phyloP scores from a whole-genome alignment of 306 rosid genomes.

The Rosa multiflora region DNA sequence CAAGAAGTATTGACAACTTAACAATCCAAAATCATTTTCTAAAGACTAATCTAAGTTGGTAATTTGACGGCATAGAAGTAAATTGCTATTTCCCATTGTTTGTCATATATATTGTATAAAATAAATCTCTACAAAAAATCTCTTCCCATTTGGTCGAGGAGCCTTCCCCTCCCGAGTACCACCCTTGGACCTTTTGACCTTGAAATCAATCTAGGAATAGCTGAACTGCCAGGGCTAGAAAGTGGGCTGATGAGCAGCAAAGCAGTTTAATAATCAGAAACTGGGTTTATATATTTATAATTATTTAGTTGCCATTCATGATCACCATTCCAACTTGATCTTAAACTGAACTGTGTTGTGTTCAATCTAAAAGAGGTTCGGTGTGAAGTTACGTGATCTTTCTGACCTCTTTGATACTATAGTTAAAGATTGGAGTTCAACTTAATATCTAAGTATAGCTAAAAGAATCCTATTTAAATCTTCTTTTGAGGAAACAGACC shows the following conservation, averaged over 20 bases:
- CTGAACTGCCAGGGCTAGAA: neutral
- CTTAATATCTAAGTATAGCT: no score
- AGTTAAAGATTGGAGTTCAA: no score
- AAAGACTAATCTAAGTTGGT: neutral
- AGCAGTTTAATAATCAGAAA: constrained; percentile 1
- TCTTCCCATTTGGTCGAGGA: neutral
- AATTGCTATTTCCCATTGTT: neutral
- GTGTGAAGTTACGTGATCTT: neutral
- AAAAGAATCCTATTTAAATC: no score
- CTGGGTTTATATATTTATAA: neutral
- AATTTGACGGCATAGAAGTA: neutral
- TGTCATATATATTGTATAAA: neutral
- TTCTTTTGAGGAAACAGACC: no score
- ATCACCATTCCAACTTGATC: neutral
- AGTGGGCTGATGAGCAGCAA: neutral
- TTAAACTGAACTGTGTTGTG: neutral
- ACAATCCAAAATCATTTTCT: neutral
- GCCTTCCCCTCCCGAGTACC: neutral
- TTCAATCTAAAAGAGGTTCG: neutral
- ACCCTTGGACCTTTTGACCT: neutral
- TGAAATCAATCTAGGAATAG: neutral
- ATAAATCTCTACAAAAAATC: neutral
- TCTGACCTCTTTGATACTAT: no score
- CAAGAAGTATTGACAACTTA: neutral
- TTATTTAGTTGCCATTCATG: neutral